Base-by-base conservation (phyloP, 177 flowering plant species). In the Vitis hybrid region DNA sequence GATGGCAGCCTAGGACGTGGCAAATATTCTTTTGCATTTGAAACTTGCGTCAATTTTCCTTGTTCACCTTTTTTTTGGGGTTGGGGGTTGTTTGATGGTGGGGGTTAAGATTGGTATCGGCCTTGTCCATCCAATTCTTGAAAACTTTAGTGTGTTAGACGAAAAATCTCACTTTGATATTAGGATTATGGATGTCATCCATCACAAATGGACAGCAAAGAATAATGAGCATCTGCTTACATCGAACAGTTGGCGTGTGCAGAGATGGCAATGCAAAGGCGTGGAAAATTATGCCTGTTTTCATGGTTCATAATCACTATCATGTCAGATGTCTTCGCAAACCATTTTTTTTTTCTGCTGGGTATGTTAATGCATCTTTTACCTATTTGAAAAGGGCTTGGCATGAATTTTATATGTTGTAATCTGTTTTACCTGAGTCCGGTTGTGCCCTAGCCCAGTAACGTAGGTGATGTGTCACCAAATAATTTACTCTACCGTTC, bases 101-200 rank as follows among this genome's bases (percentile, higher is more conserved):
- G 71, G 39, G 76, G 71, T 58, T 0, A 39, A 8, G 48, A 39
- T 7, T 69, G 68, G 65, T 69, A 65, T 61, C 66, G 65, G 2
- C 57, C 63, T 49, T 71, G 66, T 68, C 74, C 61, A 50, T 50
- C 1, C 2, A 50, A 13, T 51, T 53, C 13, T 10, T 49, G 22
- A 52, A 48, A 20, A 31, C 31, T 73, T 66, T 71, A 20, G 71
- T 67, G 67, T 4, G 77, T 50, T 70, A 71, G 80, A 68, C 53
- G 15, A 22, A 62, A 59, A 59, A 16, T 70, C 63, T 66, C 59
- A 66, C 22, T 53, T 29, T 52, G 31, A 68, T 45, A 18, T 71
- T 34, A 3, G 20, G 18, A 15, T 65, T 50, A n/a, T 26, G 55
- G 10, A 51, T 8, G 13, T 59, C 34, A 50, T 61, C 50, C 63